A percentile compares a stretch with the other conserved stretches of the same genome.
phyloP scores from a whole-genome alignment of 2,329 filamentous ascomycete genomes.

The Clarireedia homoeocarpa region DNA sequence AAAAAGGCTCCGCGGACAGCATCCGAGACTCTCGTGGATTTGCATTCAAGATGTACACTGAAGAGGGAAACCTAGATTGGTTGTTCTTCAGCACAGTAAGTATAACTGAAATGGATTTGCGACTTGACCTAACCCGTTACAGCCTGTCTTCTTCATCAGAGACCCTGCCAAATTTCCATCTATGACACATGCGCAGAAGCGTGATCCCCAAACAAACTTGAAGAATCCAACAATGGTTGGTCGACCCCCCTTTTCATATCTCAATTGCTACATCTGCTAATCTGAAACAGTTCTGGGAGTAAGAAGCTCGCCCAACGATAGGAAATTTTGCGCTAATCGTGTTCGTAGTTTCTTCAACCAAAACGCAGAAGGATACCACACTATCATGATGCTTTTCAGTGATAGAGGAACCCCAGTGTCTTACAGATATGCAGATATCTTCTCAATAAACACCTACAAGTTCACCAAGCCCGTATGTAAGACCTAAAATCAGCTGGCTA shows the following conservation, averaged over 20 bases:
- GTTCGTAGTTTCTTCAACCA: slow-evolving; percentile 38
- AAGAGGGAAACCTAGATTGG: slow-evolving; percentile 64
- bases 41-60: slow-evolving; percentile 42
- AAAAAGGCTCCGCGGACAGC: slow-evolving; percentile 37
- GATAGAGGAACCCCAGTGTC: slow-evolving; percentile 42
- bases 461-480: neutral
- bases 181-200: slow-evolving; percentile 69
- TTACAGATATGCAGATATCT: neutral
- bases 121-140: no score
- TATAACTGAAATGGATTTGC: slow-evolving; percentile 34
- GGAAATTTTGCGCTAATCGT: slow-evolving; percentile 6
- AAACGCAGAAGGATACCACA: slow-evolving; percentile 46
- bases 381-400: slow-evolving; percentile 44
- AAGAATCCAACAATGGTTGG: slow-evolving; percentile 39
- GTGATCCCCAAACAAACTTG: slow-evolving; percentile 61
- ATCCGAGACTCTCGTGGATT: slow-evolving; percentile 39
- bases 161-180: slow-evolving; percentile 67
- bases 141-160: slow-evolving; percentile 65
- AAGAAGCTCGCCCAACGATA: neutral
- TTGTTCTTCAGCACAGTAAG: slow-evolving; percentile 62
- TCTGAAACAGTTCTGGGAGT: slow-evolving; percentile 7
- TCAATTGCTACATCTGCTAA: no score
- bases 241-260: no score
- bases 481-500: neutral
- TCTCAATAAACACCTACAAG: neutral